Evolutionary conservation across 2,329 filamentous ascomycete genomes (phyloP), one percentile per base, ranked within the genome.

Genomic region (Boeremia lycopersici): DNA sequence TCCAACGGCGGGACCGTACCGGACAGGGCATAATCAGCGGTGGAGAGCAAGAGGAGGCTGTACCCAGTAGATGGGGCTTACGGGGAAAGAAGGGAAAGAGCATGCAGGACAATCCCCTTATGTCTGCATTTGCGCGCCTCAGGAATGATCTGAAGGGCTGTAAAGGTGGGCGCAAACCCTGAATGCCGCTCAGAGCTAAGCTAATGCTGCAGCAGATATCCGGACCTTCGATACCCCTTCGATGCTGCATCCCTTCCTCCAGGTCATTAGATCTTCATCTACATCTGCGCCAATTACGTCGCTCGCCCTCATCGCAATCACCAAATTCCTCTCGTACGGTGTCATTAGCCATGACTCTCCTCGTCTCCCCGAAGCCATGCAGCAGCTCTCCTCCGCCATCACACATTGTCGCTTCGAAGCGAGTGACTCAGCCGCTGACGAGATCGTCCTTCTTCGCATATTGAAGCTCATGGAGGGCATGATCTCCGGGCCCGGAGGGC

Each of bases 361-460:
- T n/a, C 85, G 93, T 48, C 90, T 98, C 57, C 84, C 90, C 9
- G 83, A 95, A 62, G 95, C 91, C 13, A 96, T 99, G 91, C 95
- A 98, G 75, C 87, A 93, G 4, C 82, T 99, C 26, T 96, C 93
- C 13, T 91, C 92, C 13, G 95, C 95, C 6, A 95, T 99, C 60
- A 99, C 95, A 42, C 93, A 99, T 74, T 99, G 95, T 72, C 89
- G 96, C 56, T 99, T 99, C 69, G 95, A 98, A 76, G 93, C 95
- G 25, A 97, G 91, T 73, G 95, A 99, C 73, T 91, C 91, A 15
- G 88, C 93, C 0, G 92, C 96, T 57, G 95, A 97, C 70, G 95
- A 99, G 76, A 92, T 98, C 48, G 96, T 99, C 12, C 83, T 98
- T 49, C 80, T 98, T 51, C 89, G 96, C 78, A 98, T 99, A 67